These are phyloP conservation scores for Lasiodiplodia theobromae DNA, from an alignment of 2,329 filamentous ascomycete genomes.

Conservation along the genomic window DNA sequence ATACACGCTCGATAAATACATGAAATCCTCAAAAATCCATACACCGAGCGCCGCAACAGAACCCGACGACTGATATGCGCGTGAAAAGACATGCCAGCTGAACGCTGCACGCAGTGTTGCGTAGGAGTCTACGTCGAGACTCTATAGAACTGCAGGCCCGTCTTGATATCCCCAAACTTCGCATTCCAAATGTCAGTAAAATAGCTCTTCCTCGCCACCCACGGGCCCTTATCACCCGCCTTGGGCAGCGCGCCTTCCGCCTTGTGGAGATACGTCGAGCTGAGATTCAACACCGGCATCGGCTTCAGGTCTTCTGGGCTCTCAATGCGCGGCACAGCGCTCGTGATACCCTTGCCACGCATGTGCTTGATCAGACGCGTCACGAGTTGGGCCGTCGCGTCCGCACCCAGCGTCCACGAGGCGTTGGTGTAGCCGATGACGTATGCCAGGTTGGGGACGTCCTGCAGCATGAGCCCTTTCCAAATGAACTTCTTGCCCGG, in stretches of 20 bases:
- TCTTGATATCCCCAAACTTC: conserved; percentile 51
- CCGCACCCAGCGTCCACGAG: conserved; percentile 69
- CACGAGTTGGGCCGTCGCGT: conserved; percentile 59
- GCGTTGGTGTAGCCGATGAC: conserved; percentile 67
- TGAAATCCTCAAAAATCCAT: not conserved
- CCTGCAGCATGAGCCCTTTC: conserved; percentile 68
- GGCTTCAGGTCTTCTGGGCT: conserved; percentile 6
- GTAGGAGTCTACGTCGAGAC: conserved; percentile 27
- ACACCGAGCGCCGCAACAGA: not conserved
- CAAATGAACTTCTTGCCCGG: conserved; percentile 63
- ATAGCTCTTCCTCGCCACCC: conserved; percentile 54
- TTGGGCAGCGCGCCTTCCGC: conserved; percentile 55
- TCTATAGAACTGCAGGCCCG: conserved; percentile 48
- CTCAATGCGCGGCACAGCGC: conserved; percentile 15
- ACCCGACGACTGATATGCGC: not conserved
- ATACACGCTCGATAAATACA: no score
- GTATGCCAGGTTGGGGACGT: conserved; percentile 66
- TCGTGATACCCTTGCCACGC: conserved; percentile 32
- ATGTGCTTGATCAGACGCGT: conserved; percentile 61
- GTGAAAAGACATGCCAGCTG: not conserved
- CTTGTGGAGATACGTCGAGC: conserved; percentile 60
- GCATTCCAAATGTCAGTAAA: conserved; percentile 53
- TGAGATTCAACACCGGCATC: conserved; percentile 53
- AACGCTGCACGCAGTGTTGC: not conserved
- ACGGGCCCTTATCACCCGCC: conserved; percentile 53